phyloP scores from a whole-genome alignment of 805 yeast species.

The Nakazawaea molendinolei region DNA sequence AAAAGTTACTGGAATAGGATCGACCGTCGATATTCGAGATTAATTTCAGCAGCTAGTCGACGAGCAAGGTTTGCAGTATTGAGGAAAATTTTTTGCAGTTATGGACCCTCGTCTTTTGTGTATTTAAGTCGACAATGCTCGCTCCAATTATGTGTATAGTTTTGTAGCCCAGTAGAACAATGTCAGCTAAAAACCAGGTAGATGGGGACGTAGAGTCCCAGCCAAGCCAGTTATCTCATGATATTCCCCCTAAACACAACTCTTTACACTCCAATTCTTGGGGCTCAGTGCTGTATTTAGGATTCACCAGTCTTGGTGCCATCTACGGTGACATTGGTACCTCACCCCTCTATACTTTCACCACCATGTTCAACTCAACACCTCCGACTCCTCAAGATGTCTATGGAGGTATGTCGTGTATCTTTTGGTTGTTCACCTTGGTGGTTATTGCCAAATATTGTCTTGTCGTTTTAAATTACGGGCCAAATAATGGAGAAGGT shows the following conservation, averaged over 20 bases:
- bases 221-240: too few species aligned
- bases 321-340: constrained; percentile 62
- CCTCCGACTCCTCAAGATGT: constrained; percentile 33
- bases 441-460: constrained; percentile 48
- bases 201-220: too few species aligned
- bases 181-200: too few species aligned
- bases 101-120: too few species aligned
- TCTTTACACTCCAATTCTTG: constrained; percentile 1
- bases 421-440: constrained; percentile 49
- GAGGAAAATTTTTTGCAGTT: too few species aligned
- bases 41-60: too few species aligned
- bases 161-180: too few species aligned
- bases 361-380: constrained; percentile 25
- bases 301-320: constrained; percentile 49
- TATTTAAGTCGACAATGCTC: too few species aligned
- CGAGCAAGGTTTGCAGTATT: too few species aligned
- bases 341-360: constrained; percentile 47
- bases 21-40: too few species aligned
- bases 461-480: constrained; percentile 38
- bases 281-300: constrained; percentile 15
- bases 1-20: too few species aligned
- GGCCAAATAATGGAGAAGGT: constrained; percentile 57
- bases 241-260: not conserved
- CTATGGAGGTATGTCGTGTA: constrained; percentile 44
- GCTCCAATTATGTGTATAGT: too few species aligned